These are phyloP conservation scores for Sungouiozyma ichnusensis DNA, from an alignment of 805 yeast species.

Conservation along the genomic window DNA sequence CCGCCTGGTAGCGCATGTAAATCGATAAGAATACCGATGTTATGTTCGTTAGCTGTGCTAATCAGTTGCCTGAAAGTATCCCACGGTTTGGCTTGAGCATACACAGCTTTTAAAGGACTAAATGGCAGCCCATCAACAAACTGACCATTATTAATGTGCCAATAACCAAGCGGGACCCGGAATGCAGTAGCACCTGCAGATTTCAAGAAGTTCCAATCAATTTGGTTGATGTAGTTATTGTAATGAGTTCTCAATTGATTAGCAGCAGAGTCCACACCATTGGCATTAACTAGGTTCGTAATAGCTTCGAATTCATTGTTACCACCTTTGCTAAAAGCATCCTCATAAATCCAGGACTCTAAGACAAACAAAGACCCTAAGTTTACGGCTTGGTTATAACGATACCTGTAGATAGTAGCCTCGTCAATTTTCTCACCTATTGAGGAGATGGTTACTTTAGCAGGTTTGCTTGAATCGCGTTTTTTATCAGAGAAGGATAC, in stretches of 20 bases:
- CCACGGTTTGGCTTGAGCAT: slow-evolving; percentile 60
- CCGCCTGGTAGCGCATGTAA: slow-evolving; percentile 89
- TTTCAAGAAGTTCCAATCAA: slow-evolving; percentile 73
- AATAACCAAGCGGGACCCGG: slow-evolving; percentile 85
- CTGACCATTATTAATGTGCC: slow-evolving; percentile 64
- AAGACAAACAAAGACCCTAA: slow-evolving; percentile 71
- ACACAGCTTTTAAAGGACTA: slow-evolving; percentile 42
- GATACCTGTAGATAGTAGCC: slow-evolving; percentile 43
- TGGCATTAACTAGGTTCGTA: slow-evolving; percentile 33
- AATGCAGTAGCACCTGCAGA: slow-evolving; percentile 62
- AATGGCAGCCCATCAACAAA: slow-evolving; percentile 53
- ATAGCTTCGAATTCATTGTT: slow-evolving; percentile 71
- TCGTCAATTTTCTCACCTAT: slow-evolving; percentile 28
- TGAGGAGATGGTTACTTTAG: slow-evolving; percentile 27
- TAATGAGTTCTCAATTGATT: slow-evolving; percentile 54
- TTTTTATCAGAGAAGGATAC: slow-evolving; percentile 2
- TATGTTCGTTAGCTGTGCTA: slow-evolving; percentile 45
- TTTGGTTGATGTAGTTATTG: slow-evolving; percentile 46
- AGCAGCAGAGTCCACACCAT: slow-evolving; percentile 47
- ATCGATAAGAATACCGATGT: slow-evolving; percentile 72
- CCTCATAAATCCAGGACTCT: slow-evolving; percentile 69
- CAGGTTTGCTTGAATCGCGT: slow-evolving; percentile 1
- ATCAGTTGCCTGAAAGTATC: slow-evolving; percentile 43
- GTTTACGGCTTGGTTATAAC: slow-evolving; percentile 74
- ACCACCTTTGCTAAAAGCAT: slow-evolving; percentile 48